Conservation (phyloP, 1,284 basidiomycete genomes). For the Ceratobasidium sp. region DNA sequence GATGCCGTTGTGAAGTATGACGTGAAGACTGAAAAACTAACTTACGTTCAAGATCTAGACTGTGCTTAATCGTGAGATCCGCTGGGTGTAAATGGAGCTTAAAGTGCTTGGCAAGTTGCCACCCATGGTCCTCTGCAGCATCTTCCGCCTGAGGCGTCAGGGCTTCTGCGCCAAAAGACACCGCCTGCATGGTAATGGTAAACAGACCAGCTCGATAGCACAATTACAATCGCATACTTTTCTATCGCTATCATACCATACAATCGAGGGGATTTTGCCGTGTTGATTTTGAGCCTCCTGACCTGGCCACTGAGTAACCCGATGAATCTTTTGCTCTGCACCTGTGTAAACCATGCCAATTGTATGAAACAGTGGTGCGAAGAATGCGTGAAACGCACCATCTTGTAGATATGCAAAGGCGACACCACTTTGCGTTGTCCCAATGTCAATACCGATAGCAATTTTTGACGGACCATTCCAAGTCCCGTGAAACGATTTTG, state of each 20-base stretch:
- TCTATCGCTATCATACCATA: conserved; percentile 44
- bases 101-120: conserved; percentile 46
- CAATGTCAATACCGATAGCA: conserved; percentile 29
- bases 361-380: background rate
- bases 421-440: conserved; percentile 34
- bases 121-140: conserved; percentile 29
- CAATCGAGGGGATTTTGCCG: conserved; percentile 40
- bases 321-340: conserved; percentile 12
- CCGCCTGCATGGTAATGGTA: conserved; percentile 8
- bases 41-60: conserved; percentile 11
- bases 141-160: conserved; percentile 16
- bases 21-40: background rate
- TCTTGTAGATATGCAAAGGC: conserved; percentile 33
- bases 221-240: background rate
- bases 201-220: too few relatives aligned
- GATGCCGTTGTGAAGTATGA: background rate
- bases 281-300: conserved; percentile 28
- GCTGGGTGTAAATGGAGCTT: conserved; percentile 46
- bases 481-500: conserved; percentile 23
- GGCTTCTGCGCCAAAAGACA: conserved; percentile 44
- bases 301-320: conserved; percentile 46
- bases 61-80: conserved; percentile 3
- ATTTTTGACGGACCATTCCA: conserved; percentile 44
- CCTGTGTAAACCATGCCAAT: background rate
- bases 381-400: background rate